Evolutionary conservation across 208 protist genomes (phyloP), one percentile per base, ranked within the genome.

Genomic region (Trypanosoma scelopori): DNA sequence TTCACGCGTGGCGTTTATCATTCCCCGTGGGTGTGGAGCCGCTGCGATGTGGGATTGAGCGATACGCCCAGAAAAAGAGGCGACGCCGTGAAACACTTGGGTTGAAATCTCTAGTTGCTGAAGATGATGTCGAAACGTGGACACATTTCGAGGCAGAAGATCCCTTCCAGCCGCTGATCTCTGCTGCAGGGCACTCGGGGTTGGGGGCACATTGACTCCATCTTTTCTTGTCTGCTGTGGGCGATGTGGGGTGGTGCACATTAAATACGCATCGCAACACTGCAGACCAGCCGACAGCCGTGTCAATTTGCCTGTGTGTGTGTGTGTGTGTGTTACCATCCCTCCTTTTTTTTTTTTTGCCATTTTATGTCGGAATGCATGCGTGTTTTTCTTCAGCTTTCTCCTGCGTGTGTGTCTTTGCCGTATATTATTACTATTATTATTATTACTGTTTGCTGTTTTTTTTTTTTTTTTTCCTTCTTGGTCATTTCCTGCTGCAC

Each of bases 1-100:
- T 93, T 47, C 87, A 93, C 48, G 87, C 87, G 39, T 91, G 85
- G 81, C 72, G 84, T 27, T 60, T 93, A 32, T 68, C 70, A 5
- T 60, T 93, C 32, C 84, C 84, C 0, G 49, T 82, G 3, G 58
- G 53, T 1, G 59, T 81, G 2, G 57, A 74, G 1, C 23, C 49
- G 5, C 16, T 65, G 16, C 20, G 57, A n/a, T 61, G 49, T 28
- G 81, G 81, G 22, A 43, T 9, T 13, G 74, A 84, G 35, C 74
- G 80, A 0, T 74, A 82, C 16, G 61, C 48, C 35, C 23, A 72
- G 55, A 93, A 93, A 62, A 86, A 80, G 55, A 74, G 74, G 58
- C 76, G 81, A 15, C 75, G 84, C 1, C 73, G 87, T 20, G 82
- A 89, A 53, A 81, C 72, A 1, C 45, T 82, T 1, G 77, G 79